Evolutionary conservation across 768 basidiomycete species (phyloP).

Genomic region (Austroboletus eburneus): DNA sequence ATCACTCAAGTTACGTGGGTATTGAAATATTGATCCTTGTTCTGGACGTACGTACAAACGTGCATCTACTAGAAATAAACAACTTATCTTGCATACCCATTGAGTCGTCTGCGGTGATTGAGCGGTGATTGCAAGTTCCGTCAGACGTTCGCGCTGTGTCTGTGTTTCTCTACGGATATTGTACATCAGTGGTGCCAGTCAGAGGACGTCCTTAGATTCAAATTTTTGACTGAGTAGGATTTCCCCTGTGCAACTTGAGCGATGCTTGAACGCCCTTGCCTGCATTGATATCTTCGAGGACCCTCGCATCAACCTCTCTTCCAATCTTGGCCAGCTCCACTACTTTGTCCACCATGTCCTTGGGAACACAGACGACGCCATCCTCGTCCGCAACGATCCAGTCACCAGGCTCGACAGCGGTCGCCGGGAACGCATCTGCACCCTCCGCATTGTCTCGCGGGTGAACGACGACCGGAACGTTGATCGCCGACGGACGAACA

Average conservation of each 20-base stretch:
- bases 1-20: conserved; percentile 74
- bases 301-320: conserved; percentile 62
- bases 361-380: conserved; percentile 82
- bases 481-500: conserved; percentile 73
- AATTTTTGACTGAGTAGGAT: too few relatives aligned
- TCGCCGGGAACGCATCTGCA: conserved; percentile 44
- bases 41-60: too few relatives aligned
- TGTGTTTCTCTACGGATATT: too few relatives aligned
- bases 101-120: too few relatives aligned
- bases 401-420: conserved; percentile 68
- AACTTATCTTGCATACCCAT: too few relatives aligned
- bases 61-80: too few relatives aligned
- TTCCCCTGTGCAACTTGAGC: conserved; percentile 77
- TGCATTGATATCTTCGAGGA: conserved; percentile 68
- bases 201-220: too few relatives aligned
- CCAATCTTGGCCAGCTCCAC: conserved; percentile 54
- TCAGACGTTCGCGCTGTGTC: too few relatives aligned
- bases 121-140: too few relatives aligned
- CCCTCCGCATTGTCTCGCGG: conserved; percentile 29
- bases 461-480: conserved; percentile 55
- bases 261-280: conserved; percentile 73
- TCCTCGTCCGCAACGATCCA: conserved; percentile 85
- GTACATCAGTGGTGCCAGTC: too few relatives aligned
- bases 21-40: too few relatives aligned
- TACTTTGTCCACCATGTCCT: conserved; percentile 48